Base-by-base conservation (phyloP, 2,329 filamentous ascomycete species). In the Neopestalotiopsis sp. region DNA sequence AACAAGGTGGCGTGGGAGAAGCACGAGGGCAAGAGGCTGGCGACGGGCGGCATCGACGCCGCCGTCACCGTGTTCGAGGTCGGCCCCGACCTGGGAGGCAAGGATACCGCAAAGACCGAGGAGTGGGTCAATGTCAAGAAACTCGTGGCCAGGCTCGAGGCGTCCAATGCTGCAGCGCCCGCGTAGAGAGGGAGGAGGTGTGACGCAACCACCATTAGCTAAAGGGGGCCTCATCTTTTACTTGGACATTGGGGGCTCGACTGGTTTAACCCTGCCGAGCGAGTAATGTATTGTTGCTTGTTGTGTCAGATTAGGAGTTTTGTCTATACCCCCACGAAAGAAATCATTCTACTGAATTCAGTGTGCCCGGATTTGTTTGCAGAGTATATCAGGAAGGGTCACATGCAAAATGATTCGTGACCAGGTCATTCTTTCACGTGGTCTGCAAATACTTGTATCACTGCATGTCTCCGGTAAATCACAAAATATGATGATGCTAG, bases 1-100 rank as follows among this genome's bases (percentile, higher is more conserved):
- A 99, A 99, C 81, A 97, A 96, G 83, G 85, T 98, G 58, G 92
- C 94, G 0, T 99, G 96, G 96, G 96, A 99, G 82, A 90, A 91
- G 75, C 91, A 90, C 59, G 95, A 98, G 78, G 97, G 96, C 63
- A 92, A 92, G 80, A 88, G 93, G 65, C 84, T 98, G 65, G 96
- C 95, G 1, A 94, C 94, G 0, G 97, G 96, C 59, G 96, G 96
- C 4, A 91, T 99, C 70, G 95, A 98, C 76, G 95, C 95, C 12
- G 90, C 94, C 1, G 86, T 98, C 28, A 97, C 93, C 0, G 90
- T 99, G 7, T 99, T 98, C 77, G 96, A 99, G 81, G 95, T 99
- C 68, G 91, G 94, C 30, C 84, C 87, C 75, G 89, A 95, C 73
- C 79, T 97, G 12, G 94, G 95, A 32, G 95, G 94, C n/a, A 91